Evolutionary conservation across 768 basidiomycete genomes (phyloP).

Genomic region (Suillus discolor): DNA sequence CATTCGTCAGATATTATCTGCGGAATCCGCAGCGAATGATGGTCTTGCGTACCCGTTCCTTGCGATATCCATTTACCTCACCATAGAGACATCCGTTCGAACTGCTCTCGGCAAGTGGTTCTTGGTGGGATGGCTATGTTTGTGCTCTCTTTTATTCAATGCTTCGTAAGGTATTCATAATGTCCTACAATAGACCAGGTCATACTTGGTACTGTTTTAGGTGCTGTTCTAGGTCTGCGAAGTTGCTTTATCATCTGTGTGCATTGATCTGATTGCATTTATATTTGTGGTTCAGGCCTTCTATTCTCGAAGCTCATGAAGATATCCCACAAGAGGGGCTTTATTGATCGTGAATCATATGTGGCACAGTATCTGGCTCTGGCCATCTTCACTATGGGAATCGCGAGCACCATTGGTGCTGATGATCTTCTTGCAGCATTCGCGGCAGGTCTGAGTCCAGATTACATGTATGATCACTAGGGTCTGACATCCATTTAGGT

Average conservation of each 20-base stretch:
- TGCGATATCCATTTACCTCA: slow-evolving; percentile 83
- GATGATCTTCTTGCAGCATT: slow-evolving; percentile 93
- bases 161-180: slow-evolving; percentile 2
- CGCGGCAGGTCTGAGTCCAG: slow-evolving; percentile 59
- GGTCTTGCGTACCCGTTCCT: slow-evolving; percentile 95
- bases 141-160: slow-evolving; percentile 24
- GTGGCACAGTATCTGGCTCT: slow-evolving; percentile 83
- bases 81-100: slow-evolving; percentile 61
- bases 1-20: slow-evolving; percentile 78
- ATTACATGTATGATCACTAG: background rate
- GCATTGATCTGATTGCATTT: background rate
- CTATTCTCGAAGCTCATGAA: slow-evolving; percentile 75
- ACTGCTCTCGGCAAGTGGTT: slow-evolving; percentile 85
- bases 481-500: slow-evolving; percentile 49
- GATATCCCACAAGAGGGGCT: slow-evolving; percentile 58
- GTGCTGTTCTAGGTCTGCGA: slow-evolving; percentile 51
- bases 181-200: slow-evolving; percentile 66
- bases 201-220: slow-evolving; percentile 69
- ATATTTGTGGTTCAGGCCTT: slow-evolving; percentile 44
- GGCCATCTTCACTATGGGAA: slow-evolving; percentile 74
- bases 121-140: slow-evolving; percentile 81
- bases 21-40: slow-evolving; percentile 95
- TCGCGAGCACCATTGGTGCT: slow-evolving; percentile 76
- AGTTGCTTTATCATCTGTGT: background rate
- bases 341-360: slow-evolving; percentile 82